phyloP scores from a whole-genome alignment of 2,329 filamentous ascomycete genomes.

The Talaromyces piceae region DNA sequence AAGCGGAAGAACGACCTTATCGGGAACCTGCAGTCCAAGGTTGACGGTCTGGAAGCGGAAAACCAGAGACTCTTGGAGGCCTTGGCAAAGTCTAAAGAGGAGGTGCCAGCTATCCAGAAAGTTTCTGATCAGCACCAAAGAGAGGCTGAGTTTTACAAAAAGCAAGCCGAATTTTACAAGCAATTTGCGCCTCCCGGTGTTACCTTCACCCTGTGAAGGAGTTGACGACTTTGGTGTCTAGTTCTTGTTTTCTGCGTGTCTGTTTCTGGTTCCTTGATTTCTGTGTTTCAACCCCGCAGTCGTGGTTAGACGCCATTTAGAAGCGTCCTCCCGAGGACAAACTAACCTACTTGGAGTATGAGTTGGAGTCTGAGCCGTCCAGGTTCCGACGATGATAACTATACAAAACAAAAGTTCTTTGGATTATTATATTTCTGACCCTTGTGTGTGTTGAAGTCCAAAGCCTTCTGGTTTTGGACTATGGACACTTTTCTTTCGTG shows the following conservation, averaged over 20 bases:
- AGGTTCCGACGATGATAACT: conserved; percentile 15
- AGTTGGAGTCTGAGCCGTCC: conserved; percentile 13
- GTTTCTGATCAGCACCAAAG: background rate
- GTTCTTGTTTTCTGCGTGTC: background rate
- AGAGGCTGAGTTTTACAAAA: conserved; percentile 13
- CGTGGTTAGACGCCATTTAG: too few relatives aligned
- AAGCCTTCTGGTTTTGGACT: conserved; percentile 11
- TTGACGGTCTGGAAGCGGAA: conserved; percentile 56
- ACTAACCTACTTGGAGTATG: conserved; percentile 20
- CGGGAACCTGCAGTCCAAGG: conserved; percentile 65
- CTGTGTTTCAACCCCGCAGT: conserved; percentile 14
- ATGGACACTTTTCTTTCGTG: conserved; percentile 2
- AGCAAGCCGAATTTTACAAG: conserved; percentile 4
- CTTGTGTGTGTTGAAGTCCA: conserved; percentile 6
- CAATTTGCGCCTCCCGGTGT: background rate
- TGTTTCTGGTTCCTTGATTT: conserved; percentile 9
- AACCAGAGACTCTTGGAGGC: conserved; percentile 29
- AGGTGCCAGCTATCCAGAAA: too few relatives aligned
- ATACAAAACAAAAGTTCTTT: conserved; percentile 25
- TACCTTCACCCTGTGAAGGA: background rate
- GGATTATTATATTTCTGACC: conserved; percentile 8
- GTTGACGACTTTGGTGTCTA: background rate
- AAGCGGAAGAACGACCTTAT: conserved; percentile 68
- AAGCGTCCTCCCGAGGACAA: too few relatives aligned
- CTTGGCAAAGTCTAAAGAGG: too few relatives aligned